A percentile compares a stretch with the other conserved stretches of the same genome.
Conservation (phyloP, 805 yeast species). For the Brettanomyces sp. region DNA sequence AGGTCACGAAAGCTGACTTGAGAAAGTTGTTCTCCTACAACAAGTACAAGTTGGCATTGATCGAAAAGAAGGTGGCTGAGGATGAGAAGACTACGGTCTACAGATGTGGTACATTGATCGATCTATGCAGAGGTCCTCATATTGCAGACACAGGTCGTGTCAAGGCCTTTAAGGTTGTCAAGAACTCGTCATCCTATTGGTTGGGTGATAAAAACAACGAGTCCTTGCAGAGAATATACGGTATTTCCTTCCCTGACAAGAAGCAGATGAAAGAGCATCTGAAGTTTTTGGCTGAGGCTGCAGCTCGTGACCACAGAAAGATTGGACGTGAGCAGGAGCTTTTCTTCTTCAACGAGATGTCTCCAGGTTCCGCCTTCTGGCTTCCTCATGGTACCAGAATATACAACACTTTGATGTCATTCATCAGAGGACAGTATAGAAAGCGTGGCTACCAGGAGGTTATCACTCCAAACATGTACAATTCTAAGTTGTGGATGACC, state of each 20-base stretch:
- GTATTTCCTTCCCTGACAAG: constrained; percentile 98
- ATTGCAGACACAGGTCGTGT: constrained; percentile 95
- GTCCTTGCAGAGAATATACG: constrained; percentile 93
- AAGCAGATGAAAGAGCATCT: constrained; percentile 90
- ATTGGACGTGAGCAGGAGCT: constrained; percentile 95
- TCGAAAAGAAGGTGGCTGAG: constrained; percentile 85
- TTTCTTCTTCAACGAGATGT: constrained; percentile 90
- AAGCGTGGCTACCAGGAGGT: constrained; percentile 97
- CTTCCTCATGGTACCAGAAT: constrained; percentile 98
- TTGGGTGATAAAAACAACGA: constrained; percentile 89
- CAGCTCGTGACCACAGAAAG: constrained; percentile 91
- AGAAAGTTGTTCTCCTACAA: constrained; percentile 91
- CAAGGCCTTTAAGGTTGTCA: constrained; percentile 86
- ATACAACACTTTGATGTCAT: constrained; percentile 75
- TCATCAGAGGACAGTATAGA: constrained; percentile 77
- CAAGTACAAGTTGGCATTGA: constrained; percentile 87
- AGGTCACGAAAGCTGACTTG: constrained; percentile 82
- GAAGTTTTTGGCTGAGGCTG: constrained; percentile 92
- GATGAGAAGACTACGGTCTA: constrained; percentile 94
- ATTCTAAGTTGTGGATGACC: constrained; percentile 94
- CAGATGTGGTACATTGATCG: constrained; percentile 95
- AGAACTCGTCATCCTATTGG: constrained; percentile 94
- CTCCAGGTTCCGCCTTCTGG: constrained; percentile 99
- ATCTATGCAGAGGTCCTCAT: constrained; percentile 96
- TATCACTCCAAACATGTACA: constrained; percentile 98